Conservation (phyloP, 176 grass and related monocot species). For the Lolium multiflorum region DNA sequence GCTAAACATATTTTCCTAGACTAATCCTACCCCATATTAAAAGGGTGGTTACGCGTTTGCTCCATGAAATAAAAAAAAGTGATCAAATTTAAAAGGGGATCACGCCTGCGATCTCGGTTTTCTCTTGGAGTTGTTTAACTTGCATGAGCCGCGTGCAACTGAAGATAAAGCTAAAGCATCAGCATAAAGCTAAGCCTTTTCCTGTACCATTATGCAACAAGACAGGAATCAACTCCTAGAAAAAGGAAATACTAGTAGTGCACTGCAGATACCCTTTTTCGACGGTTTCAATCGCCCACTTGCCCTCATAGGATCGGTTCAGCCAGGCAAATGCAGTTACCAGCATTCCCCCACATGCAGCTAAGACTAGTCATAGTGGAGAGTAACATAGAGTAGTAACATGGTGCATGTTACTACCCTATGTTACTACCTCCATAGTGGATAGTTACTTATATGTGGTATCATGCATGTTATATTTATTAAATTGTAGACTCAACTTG, state of each 20-base stretch:
- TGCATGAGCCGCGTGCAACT: not conserved
- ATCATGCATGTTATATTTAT: too few relatives aligned
- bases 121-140: not conserved
- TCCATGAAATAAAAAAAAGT: too few relatives aligned
- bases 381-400: too few relatives aligned
- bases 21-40: too few relatives aligned
- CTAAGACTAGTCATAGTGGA: too few relatives aligned
- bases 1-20: too few relatives aligned
- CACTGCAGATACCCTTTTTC: not conserved
- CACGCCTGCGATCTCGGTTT: not conserved
- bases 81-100: not conserved
- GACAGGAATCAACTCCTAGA: not conserved
- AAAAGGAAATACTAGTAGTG: not conserved
- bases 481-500: too few relatives aligned
- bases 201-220: not conserved
- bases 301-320: not conserved
- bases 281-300: not conserved
- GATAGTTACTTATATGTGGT: too few relatives aligned
- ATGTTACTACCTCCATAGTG: too few relatives aligned
- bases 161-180: not conserved
- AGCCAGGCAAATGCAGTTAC: not conserved
- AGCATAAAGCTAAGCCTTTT: not conserved
- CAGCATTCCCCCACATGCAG: not conserved
- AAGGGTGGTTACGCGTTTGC: not conserved
- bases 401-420: too few relatives aligned